Conservation (phyloP, 225 moss, liverwort and hornwort species). For the Sphagnum contortum region DNA sequence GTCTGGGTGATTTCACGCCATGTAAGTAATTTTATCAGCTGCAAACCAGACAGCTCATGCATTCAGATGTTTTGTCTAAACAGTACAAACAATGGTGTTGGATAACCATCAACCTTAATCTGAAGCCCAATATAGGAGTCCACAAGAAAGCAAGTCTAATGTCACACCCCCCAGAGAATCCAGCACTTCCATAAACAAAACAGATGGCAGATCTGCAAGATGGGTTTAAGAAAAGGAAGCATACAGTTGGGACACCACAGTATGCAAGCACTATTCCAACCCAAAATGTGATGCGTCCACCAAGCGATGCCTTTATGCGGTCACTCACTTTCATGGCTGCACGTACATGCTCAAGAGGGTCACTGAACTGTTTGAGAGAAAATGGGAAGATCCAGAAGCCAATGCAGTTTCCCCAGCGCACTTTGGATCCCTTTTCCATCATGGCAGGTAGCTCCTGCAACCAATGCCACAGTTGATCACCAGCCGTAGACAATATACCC, state of each 20-base stretch:
- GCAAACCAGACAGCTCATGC: too few species aligned
- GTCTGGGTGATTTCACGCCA: conserved; percentile 49
- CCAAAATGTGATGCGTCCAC: conserved; percentile 64
- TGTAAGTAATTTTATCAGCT: conserved; percentile 15
- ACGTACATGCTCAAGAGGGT: conserved; percentile 53
- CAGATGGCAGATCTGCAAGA: too few species aligned
- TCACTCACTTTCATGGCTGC: conserved; percentile 20
- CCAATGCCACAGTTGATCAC: too few species aligned
- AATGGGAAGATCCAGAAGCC: conserved; percentile 62
- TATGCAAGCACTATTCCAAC: conserved; percentile 42
- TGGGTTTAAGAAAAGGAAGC: background rate
- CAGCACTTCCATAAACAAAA: too few species aligned
- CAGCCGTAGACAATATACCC: too few species aligned
- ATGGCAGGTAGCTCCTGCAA: conserved; percentile 54
- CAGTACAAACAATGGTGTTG: too few species aligned
- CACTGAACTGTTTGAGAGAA: conserved; percentile 30
- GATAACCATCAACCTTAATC: too few species aligned
- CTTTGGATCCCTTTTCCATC: conserved; percentile 79
- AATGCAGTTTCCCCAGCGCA: conserved; percentile 83
- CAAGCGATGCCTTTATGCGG: conserved; percentile 59
- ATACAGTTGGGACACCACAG: conserved; percentile 47
- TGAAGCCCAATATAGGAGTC: too few species aligned
- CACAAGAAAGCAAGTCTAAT: too few species aligned
- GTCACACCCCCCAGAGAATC: too few species aligned
- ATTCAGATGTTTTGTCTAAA: too few species aligned